Percentiles rank a stretch among this genome's conserved stretches.
phyloP scores from a whole-genome alignment of 2,329 filamentous ascomycete genomes.

The Trichoderma simmonsii region DNA sequence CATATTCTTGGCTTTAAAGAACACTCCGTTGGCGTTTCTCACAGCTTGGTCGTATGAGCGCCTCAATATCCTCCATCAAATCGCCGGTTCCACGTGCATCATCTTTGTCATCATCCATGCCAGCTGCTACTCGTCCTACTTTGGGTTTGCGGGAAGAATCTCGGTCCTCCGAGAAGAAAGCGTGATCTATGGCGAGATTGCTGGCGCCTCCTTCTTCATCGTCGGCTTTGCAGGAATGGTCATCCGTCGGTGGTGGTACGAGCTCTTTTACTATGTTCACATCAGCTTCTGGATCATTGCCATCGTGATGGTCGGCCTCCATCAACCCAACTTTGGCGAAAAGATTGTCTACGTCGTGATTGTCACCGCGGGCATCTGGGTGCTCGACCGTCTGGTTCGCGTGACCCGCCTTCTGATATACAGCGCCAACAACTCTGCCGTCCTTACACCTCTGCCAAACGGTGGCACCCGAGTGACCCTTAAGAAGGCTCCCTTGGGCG shows the following conservation, averaged over 20 bases:
- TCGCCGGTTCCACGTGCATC: slow-evolving; percentile 50
- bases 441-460: slow-evolving; percentile 50
- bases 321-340: slow-evolving; percentile 46
- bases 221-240: slow-evolving; percentile 42
- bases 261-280: slow-evolving; percentile 54
- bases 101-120: slow-evolving; percentile 45
- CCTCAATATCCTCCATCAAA: slow-evolving; percentile 55
- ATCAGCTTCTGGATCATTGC: slow-evolving; percentile 47
- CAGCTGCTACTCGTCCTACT: slow-evolving; percentile 41
- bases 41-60: slow-evolving; percentile 56
- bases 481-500: slow-evolving; percentile 45
- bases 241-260: slow-evolving; percentile 49
- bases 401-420: slow-evolving; percentile 42
- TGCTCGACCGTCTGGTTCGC: slow-evolving; percentile 49
- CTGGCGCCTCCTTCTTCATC: slow-evolving; percentile 45
- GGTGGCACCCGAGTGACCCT: slow-evolving; percentile 55
- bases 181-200: slow-evolving; percentile 48
- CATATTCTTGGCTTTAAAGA: slow-evolving; percentile 55
- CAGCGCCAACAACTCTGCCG: slow-evolving; percentile 50
- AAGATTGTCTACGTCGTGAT: slow-evolving; percentile 43
- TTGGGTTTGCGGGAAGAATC: slow-evolving; percentile 31
- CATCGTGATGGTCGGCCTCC: slow-evolving; percentile 48
- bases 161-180: slow-evolving; percentile 34
- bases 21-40: slow-evolving; percentile 54
- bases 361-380: slow-evolving; percentile 47